These are phyloP conservation scores for Aspergillus carbonarius DNA, from an alignment of 2,329 filamentous ascomycete genomes.

Conservation along the genomic window DNA sequence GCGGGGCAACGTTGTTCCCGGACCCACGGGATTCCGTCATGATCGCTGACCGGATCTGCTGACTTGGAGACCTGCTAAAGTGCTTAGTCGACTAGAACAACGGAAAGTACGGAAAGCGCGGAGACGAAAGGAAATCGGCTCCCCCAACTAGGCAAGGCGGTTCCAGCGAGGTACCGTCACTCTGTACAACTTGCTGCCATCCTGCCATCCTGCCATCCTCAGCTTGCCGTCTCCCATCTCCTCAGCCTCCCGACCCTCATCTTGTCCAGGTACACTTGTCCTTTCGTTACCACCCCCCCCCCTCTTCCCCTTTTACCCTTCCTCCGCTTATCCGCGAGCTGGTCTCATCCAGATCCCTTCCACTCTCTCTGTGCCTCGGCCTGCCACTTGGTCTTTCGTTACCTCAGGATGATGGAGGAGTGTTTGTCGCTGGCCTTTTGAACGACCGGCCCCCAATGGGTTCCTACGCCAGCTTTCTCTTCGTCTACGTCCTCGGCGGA, in stretches of 20 bases:
- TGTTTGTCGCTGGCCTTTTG: conserved; percentile 30
- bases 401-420: conserved; percentile 33
- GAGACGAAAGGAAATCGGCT: background rate
- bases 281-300: background rate
- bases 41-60: background rate
- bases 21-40: conserved; percentile 7
- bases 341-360: conserved; percentile 5
- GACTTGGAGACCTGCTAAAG: background rate
- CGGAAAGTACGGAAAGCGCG: background rate
- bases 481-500: conserved; percentile 81
- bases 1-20: conserved; percentile 11
- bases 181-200: background rate
- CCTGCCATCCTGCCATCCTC: background rate
- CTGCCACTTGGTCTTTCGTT: conserved; percentile 10
- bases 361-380: background rate
- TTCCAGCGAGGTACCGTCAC: background rate
- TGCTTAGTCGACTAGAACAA: background rate
- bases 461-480: conserved; percentile 58
- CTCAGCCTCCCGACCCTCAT: background rate
- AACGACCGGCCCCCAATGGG: conserved; percentile 41
- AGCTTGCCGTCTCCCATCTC: background rate
- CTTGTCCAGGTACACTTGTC: conserved; percentile 1
- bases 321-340: conserved; percentile 1
- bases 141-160: background rate
- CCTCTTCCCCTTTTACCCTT: background rate